phyloP scores from a whole-genome alignment of 805 yeast genomes.

The Sungouiella thailandica region DNA sequence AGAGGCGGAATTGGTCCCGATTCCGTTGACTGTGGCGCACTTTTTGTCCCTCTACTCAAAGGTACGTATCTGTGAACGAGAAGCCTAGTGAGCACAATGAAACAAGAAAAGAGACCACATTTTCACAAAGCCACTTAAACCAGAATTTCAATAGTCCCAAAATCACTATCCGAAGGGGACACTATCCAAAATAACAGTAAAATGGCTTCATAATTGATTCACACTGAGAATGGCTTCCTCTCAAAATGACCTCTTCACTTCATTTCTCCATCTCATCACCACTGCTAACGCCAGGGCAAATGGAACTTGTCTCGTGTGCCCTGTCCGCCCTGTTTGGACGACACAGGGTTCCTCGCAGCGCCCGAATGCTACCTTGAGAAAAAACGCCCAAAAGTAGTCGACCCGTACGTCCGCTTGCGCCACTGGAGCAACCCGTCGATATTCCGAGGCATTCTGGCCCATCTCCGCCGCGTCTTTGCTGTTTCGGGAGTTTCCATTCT shows the following conservation, averaged over 20 bases:
- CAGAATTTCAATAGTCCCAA: too few relatives aligned
- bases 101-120: too few relatives aligned
- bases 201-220: too few relatives aligned
- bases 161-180: too few relatives aligned
- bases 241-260: neutral
- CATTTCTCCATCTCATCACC: neutral
- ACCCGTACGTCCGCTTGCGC: conserved; percentile 29
- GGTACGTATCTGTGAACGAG: conserved; percentile 20
- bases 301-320: conserved; percentile 52
- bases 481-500: conserved; percentile 56
- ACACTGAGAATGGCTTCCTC: neutral
- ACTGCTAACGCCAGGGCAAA: conserved; percentile 39
- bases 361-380: conserved; percentile 55
- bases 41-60: conserved; percentile 51
- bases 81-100: too few relatives aligned
- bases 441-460: conserved; percentile 35
- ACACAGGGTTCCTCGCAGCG: conserved; percentile 47
- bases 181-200: too few relatives aligned
- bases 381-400: conserved; percentile 40
- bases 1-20: conserved; percentile 5
- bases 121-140: too few relatives aligned
- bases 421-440: conserved; percentile 46
- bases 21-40: conserved; percentile 41
- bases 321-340: conserved; percentile 49
- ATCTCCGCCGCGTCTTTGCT: conserved; percentile 37